Evolutionary conservation across 805 yeast species (phyloP), one percentile per base, ranked within the genome.

Genomic region (Spathaspora girioi): DNA sequence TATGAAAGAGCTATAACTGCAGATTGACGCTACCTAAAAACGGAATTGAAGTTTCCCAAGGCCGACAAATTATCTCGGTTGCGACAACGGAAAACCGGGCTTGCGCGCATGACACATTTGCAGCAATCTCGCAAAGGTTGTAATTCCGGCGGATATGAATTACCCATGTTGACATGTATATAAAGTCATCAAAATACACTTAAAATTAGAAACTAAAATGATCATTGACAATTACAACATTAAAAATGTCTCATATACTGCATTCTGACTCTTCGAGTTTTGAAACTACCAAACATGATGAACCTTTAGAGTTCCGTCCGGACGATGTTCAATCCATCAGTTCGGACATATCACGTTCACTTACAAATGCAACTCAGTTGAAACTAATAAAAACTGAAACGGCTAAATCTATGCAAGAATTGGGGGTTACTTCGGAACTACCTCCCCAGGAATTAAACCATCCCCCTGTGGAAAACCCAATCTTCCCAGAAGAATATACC

Each of bases 401-500:
- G 0, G 82, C 78, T 11, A 81, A 82, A 62, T 82, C 96, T 1
- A 68, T 89, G 47, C 79, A 76, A 49, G 83, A 81, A 12, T 70
- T 77, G 65, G 94, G 94, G 51, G 59, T 87, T 14, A 72, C 81
- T 5, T 67, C 77, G n/a, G 73, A 70, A 3, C 72, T 80, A 0
- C 83, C 88, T 4, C 62, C 71, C 26, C 78, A 82, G 0, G 89
- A 82, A 56, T 69, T 83, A 40, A 60, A 71, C 59, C 47, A 58
- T 27, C 75, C 77, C 2, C 73, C 74, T 10, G 75, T 80, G 20
- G 78, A 76, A 53, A 78, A 79, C 55, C 87, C 93, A 14, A 85
- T 90, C 35, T 91, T 91, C 76, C 97, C 97, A 8, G 97, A 91
- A 73, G 97, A 91, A 65, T 91, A 89, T 66, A 87, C 91, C 6